phyloP scores from a whole-genome alignment of 2,329 filamentous ascomycete genomes.

The Calonectria fujianensis region DNA sequence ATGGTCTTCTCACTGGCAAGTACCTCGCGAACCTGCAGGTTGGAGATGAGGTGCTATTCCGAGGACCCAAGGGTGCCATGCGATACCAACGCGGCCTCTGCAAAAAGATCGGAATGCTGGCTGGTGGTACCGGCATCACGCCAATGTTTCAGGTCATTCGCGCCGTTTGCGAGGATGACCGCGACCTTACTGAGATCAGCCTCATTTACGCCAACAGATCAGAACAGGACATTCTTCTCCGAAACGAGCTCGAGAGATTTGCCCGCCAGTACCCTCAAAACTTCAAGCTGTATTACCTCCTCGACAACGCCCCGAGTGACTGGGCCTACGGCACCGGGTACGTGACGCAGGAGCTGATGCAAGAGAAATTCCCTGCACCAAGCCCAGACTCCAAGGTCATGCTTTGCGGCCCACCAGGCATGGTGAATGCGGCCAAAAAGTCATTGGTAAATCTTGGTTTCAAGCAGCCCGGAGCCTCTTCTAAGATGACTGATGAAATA shows the following conservation, averaged over 20 bases:
- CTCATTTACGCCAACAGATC: constrained; percentile 76
- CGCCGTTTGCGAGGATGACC: constrained; percentile 77
- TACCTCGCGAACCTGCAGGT: constrained; percentile 68
- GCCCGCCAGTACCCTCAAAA: constrained; percentile 70
- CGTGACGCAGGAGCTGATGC: constrained; percentile 71
- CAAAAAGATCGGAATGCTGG: constrained; percentile 72
- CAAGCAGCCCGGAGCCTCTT: constrained; percentile 67
- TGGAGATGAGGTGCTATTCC: constrained; percentile 70
- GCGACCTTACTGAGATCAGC: constrained; percentile 73
- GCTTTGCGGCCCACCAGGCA: constrained; percentile 77
- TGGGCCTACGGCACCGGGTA: constrained; percentile 71
- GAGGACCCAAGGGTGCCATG: constrained; percentile 76
- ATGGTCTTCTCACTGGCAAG: constrained; percentile 69
- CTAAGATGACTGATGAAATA: constrained; percentile 73
- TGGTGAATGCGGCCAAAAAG: constrained; percentile 75
- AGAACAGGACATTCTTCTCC: constrained; percentile 76
- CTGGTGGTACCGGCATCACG: constrained; percentile 64
- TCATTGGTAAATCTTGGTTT: constrained; percentile 70
- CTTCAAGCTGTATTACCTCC: constrained; percentile 73
- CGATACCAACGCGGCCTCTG: constrained; percentile 66
- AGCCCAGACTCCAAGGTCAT: constrained; percentile 70
- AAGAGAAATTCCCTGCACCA: constrained; percentile 67
- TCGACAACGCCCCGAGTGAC: constrained; percentile 66
- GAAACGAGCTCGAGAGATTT: constrained; percentile 73
- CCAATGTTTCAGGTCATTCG: constrained; percentile 74